These are phyloP conservation scores for Chenopodium album DNA, from an alignment of 148 eudicot species.

Conservation along the genomic window DNA sequence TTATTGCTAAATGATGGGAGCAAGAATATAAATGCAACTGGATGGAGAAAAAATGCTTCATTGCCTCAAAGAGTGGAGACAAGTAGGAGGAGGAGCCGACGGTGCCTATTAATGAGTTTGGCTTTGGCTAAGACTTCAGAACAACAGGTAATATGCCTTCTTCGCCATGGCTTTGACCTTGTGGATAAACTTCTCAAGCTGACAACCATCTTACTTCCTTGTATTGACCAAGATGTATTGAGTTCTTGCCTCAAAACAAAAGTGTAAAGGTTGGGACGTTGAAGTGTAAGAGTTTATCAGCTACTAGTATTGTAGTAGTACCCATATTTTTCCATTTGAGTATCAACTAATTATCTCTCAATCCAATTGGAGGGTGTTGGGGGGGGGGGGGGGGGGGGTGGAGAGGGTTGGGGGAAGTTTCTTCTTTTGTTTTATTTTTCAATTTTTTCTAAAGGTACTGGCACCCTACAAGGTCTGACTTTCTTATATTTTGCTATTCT, in stretches of 20 bases:
- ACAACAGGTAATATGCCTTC: slow-evolving; percentile 60
- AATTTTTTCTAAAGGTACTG: background rate
- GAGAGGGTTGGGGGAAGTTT: background rate
- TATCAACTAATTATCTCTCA: background rate
- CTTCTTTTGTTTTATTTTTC: background rate
- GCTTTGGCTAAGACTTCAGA: slow-evolving; percentile 83
- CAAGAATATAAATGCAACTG: slow-evolving; percentile 81
- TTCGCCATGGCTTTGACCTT: slow-evolving; percentile 14
- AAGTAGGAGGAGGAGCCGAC: slow-evolving; percentile 94
- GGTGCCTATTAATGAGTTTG: slow-evolving; percentile 92
- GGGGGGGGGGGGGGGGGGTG: too few species aligned
- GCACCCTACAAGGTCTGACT: slow-evolving; percentile 12
- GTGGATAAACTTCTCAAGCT: background rate
- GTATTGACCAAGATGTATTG: background rate
- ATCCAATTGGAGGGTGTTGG: background rate
- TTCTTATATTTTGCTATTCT: background rate
- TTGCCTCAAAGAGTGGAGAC: slow-evolving; percentile 81
- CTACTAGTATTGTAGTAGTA: background rate
- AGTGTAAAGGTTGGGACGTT: background rate
- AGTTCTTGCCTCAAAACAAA: background rate
- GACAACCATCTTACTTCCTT: background rate
- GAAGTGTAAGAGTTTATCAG: background rate
- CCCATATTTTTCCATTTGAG: background rate
- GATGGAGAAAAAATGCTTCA: slow-evolving; percentile 78
- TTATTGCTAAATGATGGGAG: slow-evolving; percentile 97